Evolutionary conservation across 2,329 filamentous ascomycete genomes (phyloP).

Genomic region (Capronia epimyces): DNA sequence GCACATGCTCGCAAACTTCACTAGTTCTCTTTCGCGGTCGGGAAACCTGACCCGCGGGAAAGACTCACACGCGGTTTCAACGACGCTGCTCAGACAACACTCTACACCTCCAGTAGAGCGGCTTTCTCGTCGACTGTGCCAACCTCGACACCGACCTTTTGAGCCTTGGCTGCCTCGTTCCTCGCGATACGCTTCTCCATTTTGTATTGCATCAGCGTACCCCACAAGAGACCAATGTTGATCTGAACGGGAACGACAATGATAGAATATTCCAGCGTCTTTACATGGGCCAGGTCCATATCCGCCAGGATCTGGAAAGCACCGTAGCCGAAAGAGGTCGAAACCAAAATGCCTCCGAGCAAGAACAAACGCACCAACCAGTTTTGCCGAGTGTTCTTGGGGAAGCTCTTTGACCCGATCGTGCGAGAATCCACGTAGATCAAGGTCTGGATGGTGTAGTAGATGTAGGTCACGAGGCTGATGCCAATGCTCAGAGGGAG

Average conservation of each 20-base stretch:
- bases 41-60: too few relatives aligned
- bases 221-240: slow-evolving; percentile 26
- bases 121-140: slow-evolving; percentile 20
- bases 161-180: slow-evolving; percentile 11
- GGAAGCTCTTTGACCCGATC: slow-evolving; percentile 10
- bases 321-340: slow-evolving; percentile 20
- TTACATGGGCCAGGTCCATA: slow-evolving; percentile 26
- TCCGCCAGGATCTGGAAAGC: slow-evolving; percentile 23
- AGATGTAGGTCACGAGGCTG: slow-evolving; percentile 19
- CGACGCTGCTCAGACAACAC: not conserved
- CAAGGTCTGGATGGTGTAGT: slow-evolving; percentile 21
- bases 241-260: slow-evolving; percentile 27
- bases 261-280: slow-evolving; percentile 23
- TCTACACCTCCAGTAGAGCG: slow-evolving; percentile 19
- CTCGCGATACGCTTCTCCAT: slow-evolving; percentile 24
- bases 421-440: slow-evolving; percentile 26
- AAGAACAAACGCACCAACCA: slow-evolving; percentile 26
- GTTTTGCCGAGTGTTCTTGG: slow-evolving; percentile 26
- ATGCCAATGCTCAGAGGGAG: slow-evolving; percentile 24
- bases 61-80: not conserved
- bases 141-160: not conserved
- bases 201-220: slow-evolving; percentile 24
- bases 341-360: slow-evolving; percentile 20
- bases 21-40: too few relatives aligned
- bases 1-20: too few relatives aligned